Percentiles rank a stretch among this genome's conserved stretches.
These are phyloP conservation scores for Cucumis cinereus DNA, from an alignment of 306 rosid species.

Conservation along the genomic window DNA sequence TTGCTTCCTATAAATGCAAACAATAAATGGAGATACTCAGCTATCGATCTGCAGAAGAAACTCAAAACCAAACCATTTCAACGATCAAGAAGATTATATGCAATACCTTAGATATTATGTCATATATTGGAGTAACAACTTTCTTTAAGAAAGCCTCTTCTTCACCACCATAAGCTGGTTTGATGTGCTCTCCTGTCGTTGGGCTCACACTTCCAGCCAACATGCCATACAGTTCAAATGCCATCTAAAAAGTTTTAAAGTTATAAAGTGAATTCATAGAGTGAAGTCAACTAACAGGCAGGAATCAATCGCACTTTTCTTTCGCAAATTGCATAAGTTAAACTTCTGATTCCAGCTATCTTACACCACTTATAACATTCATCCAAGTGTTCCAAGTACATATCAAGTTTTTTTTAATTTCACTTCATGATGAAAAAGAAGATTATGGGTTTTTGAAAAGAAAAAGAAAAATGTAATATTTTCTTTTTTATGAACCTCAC, in stretches of 20 bases:
- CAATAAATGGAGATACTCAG: conserved; percentile 6
- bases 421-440: background rate
- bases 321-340: background rate
- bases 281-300: background rate
- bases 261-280: background rate
- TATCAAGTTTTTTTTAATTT: background rate
- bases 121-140: conserved; percentile 86
- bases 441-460: background rate
- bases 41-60: background rate
- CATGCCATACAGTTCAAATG: conserved; percentile 93
- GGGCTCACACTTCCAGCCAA: conserved; percentile 79
- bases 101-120: conserved; percentile 58
- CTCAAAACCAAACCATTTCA: background rate
- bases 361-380: background rate
- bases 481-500: background rate
- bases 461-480: background rate
- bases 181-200: conserved; percentile 76
- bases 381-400: background rate
- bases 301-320: background rate
- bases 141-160: conserved; percentile 59
- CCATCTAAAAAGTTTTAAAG: conserved; percentile 44
- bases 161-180: conserved; percentile 89
- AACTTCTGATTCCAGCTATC: background rate
- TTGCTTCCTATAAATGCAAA: conserved; percentile 44
- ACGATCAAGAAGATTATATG: conserved; percentile 3